Percentiles rank a stretch among this genome's conserved stretches.
These are phyloP conservation scores for Cunninghamia lanceolata DNA, from an alignment of 75 land plant species.

Conservation along the genomic window DNA sequence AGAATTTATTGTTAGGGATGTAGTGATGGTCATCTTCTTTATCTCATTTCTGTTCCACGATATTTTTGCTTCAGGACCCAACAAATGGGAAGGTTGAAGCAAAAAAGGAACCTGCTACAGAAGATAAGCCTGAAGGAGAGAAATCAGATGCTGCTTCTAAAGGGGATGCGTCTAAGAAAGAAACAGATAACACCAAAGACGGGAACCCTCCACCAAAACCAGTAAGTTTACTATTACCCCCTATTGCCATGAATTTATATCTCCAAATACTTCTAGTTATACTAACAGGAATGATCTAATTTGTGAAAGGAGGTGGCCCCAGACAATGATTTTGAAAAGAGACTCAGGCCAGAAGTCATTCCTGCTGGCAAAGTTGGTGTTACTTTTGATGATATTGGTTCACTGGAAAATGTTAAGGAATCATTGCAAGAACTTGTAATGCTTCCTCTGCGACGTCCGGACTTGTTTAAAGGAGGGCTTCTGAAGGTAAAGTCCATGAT, in stretches of 20 bases:
- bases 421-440: slow-evolving; percentile 89
- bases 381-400: slow-evolving; percentile 81
- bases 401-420: slow-evolving; percentile 76
- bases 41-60: background rate
- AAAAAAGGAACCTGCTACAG: slow-evolving; percentile 33
- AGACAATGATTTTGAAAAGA: slow-evolving; percentile 94
- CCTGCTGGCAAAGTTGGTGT: slow-evolving; percentile 81
- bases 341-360: slow-evolving; percentile 89
- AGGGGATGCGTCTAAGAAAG: slow-evolving; percentile 11
- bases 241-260: background rate
- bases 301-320: slow-evolving; percentile 59
- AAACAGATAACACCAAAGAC: slow-evolving; percentile 22
- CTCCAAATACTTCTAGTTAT: background rate
- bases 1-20: background rate
- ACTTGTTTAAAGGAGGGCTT: slow-evolving; percentile 82
- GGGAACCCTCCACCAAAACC: slow-evolving; percentile 33
- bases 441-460: slow-evolving; percentile 86
- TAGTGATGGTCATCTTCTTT: background rate
- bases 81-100: slow-evolving; percentile 30
- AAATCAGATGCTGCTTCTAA: slow-evolving; percentile 27
- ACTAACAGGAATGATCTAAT: background rate
- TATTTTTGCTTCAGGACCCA: slow-evolving; percentile 25
- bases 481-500: slow-evolving; percentile 36
- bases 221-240: background rate
- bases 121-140: slow-evolving; percentile 36